phyloP scores from a whole-genome alignment of 192 early-diverging fungal species.

The Backusella macrospora region DNA sequence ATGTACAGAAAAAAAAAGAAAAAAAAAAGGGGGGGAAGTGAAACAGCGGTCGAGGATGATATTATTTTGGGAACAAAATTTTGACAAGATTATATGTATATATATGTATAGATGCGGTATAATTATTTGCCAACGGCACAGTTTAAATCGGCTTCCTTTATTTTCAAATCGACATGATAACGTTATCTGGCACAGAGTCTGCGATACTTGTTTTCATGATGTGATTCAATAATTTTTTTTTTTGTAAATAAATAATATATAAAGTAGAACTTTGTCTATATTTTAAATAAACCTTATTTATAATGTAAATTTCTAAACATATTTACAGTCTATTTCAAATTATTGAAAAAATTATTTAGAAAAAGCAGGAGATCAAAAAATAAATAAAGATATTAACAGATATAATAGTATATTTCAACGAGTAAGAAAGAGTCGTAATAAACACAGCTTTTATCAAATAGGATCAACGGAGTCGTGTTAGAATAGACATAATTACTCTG shows the following conservation, averaged over 20 bases:
- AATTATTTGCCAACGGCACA: slow-evolving; percentile 33
- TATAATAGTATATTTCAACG: too few relatives aligned
- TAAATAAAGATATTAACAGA: too few relatives aligned
- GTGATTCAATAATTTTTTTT: slow-evolving; percentile 2
- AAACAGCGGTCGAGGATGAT: not conserved
- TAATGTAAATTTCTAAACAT: not conserved
- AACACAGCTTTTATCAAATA: too few relatives aligned
- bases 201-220: slow-evolving; percentile 27
- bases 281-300: slow-evolving; percentile 6
- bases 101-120: slow-evolving; percentile 28
- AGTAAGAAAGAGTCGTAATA: too few relatives aligned
- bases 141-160: slow-evolving; percentile 33
- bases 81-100: not conserved
- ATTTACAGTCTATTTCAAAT: not conserved
- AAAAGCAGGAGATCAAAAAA: too few relatives aligned
- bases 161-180: slow-evolving; percentile 10
- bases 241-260: not conserved
- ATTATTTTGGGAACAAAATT: not conserved
- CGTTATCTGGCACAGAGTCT: slow-evolving; percentile 25
- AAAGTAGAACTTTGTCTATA: not conserved
- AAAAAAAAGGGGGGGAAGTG: not conserved
- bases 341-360: too few relatives aligned
- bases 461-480: too few relatives aligned
- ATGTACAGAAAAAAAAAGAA: not conserved
- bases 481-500: too few relatives aligned